A percentile compares a stretch with the other conserved stretches of the same genome.
These are phyloP conservation scores for Ustilago xerochloae DNA, from an alignment of 1,284 basidiomycete species.

Conservation along the genomic window DNA sequence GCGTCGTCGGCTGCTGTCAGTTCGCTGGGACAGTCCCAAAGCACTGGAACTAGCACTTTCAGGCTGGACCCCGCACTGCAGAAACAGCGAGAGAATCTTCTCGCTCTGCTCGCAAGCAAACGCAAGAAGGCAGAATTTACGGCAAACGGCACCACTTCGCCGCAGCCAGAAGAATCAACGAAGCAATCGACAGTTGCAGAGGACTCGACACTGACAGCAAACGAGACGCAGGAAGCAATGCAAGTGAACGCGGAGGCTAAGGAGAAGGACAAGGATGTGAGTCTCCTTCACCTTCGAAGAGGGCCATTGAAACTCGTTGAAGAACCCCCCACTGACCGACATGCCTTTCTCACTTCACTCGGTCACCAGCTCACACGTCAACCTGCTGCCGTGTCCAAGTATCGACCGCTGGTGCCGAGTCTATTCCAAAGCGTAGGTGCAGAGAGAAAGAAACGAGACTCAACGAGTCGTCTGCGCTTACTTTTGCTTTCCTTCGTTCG, in stretches of 20 bases:
- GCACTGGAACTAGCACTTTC: not conserved
- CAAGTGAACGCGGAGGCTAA: too few relatives aligned
- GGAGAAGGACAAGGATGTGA: conserved; percentile 22
- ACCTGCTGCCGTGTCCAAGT: conserved; percentile 16
- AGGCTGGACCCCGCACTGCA: conserved; percentile 33
- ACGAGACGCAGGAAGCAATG: not conserved
- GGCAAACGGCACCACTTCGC: not conserved
- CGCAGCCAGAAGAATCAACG: not conserved
- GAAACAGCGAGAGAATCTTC: conserved; percentile 30
- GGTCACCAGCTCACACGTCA: conserved; percentile 6
- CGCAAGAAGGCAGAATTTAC: conserved; percentile 9
- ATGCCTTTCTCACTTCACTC: not conserved
- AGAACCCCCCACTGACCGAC: not conserved
- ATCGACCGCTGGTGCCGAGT: conserved; percentile 40
- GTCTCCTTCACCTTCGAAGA: not conserved
- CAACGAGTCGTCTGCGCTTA: not conserved
- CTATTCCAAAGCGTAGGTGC: conserved; percentile 37
- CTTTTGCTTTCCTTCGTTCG: not conserved
- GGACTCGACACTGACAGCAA: not conserved
- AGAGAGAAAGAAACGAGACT: not conserved
- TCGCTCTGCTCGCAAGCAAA: conserved; percentile 31
- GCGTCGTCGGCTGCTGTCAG: not conserved
- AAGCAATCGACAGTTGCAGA: not conserved
- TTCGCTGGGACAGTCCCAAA: too few relatives aligned
- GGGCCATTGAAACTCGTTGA: not conserved